These are phyloP conservation scores for Exophiala lecanii-corni DNA, from an alignment of 2,329 filamentous ascomycete species.

Conservation along the genomic window DNA sequence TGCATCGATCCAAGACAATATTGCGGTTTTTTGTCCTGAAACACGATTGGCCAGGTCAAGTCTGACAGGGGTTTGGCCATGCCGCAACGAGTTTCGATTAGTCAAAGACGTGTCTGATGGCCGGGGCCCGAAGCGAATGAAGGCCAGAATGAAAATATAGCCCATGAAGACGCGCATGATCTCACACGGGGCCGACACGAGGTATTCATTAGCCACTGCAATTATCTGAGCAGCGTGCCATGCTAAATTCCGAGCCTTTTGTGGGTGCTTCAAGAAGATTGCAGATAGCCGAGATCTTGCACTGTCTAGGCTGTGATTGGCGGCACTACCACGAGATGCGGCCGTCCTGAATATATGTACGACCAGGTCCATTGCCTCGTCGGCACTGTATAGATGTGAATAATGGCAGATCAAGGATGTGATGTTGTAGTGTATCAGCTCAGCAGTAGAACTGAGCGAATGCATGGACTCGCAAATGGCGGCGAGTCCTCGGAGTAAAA, in stretches of 20 bases:
- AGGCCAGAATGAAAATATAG: conserved; percentile 21
- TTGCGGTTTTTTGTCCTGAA: conserved; percentile 10
- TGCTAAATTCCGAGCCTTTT: conserved; percentile 18
- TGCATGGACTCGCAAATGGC: conserved; percentile 17
- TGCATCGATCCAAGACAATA: conserved; percentile 16
- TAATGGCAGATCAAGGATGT: conserved; percentile 20
- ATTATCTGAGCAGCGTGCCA: conserved; percentile 35
- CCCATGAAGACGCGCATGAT: conserved; percentile 23
- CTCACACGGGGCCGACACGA: conserved; percentile 32
- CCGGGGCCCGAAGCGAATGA: conserved; percentile 6
- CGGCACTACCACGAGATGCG: no score
- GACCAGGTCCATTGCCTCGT: conserved; percentile 19
- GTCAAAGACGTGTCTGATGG: no score
- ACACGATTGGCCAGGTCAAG: conserved; percentile 16
- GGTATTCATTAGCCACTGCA: conserved; percentile 45
- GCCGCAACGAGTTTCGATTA: no score
- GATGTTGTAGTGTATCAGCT: conserved; percentile 21
- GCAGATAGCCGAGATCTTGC: no score
- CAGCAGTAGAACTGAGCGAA: conserved; percentile 12
- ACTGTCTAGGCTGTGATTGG: no score
- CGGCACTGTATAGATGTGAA: conserved; percentile 21
- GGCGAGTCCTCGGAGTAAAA: conserved; percentile 19
- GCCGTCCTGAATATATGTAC: no score
- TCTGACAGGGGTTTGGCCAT: conserved; percentile 12
- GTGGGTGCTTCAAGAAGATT: no score